Evolutionary conservation across 106 monocot genomes (phyloP).

Genomic region (Apostasia ramifera): DNA sequence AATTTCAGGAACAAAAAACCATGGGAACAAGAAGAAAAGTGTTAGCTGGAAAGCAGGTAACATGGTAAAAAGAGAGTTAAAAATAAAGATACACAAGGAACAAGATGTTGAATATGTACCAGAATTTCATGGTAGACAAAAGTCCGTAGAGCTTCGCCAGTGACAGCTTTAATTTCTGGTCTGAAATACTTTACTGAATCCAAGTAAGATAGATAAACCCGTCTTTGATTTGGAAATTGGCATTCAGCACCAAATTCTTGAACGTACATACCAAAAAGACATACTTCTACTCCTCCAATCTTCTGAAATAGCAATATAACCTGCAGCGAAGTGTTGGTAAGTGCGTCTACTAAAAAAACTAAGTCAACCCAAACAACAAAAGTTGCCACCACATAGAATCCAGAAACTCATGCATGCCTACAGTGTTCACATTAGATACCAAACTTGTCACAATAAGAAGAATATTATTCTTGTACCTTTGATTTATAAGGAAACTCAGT

Average conservation of each 20-base stretch:
- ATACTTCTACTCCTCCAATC: constrained; percentile 95
- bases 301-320: constrained; percentile 85
- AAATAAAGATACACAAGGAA: no score
- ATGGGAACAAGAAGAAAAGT: no score
- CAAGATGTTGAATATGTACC: constrained; percentile 25
- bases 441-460: no score
- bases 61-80: no score
- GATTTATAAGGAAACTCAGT: constrained; percentile 89
- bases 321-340: constrained; percentile 26
- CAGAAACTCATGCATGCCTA: no score
- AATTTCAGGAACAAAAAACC: no score
- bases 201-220: constrained; percentile 86
- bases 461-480: constrained; percentile 35
- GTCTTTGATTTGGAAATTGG: constrained; percentile 69
- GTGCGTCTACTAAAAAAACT: not conserved
- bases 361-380: no score
- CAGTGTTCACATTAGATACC: no score
- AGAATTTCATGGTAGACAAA: constrained; percentile 96
- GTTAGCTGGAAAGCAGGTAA: no score
- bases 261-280: constrained; percentile 95
- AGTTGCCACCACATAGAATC: no score
- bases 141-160: constrained; percentile 82
- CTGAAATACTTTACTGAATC: constrained; percentile 95
- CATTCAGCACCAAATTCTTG: constrained; percentile 93
- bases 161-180: constrained; percentile 70